These are phyloP conservation scores for Mentha longifolia DNA, from an alignment of 257 asterid species.

Conservation along the genomic window DNA sequence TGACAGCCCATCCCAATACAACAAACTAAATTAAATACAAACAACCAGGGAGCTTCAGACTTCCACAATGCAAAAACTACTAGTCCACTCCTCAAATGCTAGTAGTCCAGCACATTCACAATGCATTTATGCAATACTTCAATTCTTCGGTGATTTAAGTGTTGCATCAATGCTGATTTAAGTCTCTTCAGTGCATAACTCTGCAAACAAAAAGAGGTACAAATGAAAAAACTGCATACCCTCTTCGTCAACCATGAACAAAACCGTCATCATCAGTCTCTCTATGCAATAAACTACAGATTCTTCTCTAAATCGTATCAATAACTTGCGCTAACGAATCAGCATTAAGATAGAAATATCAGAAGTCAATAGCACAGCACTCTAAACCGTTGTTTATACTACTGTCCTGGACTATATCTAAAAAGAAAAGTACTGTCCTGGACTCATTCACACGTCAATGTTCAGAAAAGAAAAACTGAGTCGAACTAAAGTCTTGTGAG, in stretches of 20 bases:
- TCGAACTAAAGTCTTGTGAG: background rate
- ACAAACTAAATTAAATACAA: conserved; percentile 25
- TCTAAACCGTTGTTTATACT: background rate
- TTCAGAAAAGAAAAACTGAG: conserved; percentile 2
- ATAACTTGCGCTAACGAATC: conserved; percentile 5
- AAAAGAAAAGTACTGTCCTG: background rate
- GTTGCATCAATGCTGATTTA: conserved; percentile 5
- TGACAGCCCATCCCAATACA: conserved; percentile 55
- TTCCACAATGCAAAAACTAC: conserved; percentile 30
- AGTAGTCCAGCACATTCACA: conserved; percentile 25
- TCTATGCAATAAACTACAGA: background rate
- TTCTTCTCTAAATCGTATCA: background rate
- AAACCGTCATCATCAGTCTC: background rate
- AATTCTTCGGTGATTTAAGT: conserved; percentile 10
- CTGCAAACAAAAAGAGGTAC: conserved; percentile 23
- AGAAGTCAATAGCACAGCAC: conserved; percentile 6
- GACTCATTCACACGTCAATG: background rate
- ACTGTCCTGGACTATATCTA: background rate
- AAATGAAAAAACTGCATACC: conserved; percentile 2
- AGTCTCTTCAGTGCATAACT: conserved; percentile 26
- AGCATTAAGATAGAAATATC: background rate
- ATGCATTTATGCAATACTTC: conserved; percentile 13
- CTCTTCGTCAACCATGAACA: background rate
- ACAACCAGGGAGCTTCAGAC: conserved; percentile 26
- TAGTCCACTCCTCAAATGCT: conserved; percentile 29